These are phyloP conservation scores for Fusarium fujikuroi DNA, from an alignment of 2,329 filamentous ascomycete species.

Conservation along the genomic window DNA sequence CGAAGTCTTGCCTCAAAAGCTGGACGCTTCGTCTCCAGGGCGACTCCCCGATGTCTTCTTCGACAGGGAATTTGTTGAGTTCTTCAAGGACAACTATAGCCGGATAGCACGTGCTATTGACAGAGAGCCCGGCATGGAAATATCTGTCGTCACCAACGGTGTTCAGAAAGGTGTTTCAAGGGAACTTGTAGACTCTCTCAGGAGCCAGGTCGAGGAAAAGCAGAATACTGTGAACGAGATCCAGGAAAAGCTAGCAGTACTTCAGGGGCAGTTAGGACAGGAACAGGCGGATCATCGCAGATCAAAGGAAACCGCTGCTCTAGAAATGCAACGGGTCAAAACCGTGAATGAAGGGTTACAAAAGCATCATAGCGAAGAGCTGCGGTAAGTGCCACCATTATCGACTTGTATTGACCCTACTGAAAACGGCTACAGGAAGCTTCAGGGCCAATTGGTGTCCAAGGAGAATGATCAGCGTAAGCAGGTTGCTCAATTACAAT, in stretches of 20 bases:
- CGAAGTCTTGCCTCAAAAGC: conserved; percentile 81
- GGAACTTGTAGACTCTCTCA: conserved; percentile 87
- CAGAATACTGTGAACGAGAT: conserved; percentile 62
- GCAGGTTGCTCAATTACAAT: conserved; percentile 43
- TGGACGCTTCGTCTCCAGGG: conserved; percentile 58
- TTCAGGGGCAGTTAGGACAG: conserved; percentile 71
- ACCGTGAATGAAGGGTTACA: conserved; percentile 77
- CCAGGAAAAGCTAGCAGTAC: conserved; percentile 57
- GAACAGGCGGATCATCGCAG: conserved; percentile 78
- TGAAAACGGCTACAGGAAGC: conserved; percentile 41
- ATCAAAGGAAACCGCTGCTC: conserved; percentile 64
- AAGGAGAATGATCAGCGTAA: conserved; percentile 48
- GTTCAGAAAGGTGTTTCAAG: conserved; percentile 92
- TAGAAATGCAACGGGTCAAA: conserved; percentile 59
- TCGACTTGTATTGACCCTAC: conserved; percentile 3
- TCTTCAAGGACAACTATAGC: conserved; percentile 95
- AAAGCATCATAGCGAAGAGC: conserved; percentile 73
- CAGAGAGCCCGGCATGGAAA: conserved; percentile 87
- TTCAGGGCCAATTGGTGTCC: conserved; percentile 46
- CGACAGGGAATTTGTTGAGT: conserved; percentile 87
- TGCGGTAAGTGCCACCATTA: conserved; percentile 56
- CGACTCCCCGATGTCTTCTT: conserved; percentile 84
- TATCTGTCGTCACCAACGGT: conserved; percentile 81
- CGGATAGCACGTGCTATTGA: conserved; percentile 87
- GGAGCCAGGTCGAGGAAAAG: conserved; percentile 80